Evolutionary conservation across 2,329 filamentous ascomycete species (phyloP).

Genomic region (Fusarium sp.): DNA sequence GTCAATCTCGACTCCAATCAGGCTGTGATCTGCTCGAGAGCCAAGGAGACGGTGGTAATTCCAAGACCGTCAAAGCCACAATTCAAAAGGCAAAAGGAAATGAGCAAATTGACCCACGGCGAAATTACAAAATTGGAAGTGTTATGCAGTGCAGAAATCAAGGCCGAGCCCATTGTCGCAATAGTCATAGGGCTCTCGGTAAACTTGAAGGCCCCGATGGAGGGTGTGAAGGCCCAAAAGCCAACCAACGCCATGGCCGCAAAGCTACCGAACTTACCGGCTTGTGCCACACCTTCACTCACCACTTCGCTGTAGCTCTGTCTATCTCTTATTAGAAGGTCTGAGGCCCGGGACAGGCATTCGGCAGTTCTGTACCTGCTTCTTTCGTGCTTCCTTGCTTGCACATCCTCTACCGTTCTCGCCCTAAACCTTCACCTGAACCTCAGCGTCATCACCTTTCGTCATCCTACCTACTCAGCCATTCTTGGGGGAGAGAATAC

Average conservation of each 20-base stretch:
- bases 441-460: constrained; percentile 7
- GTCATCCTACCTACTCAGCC: constrained; percentile 29
- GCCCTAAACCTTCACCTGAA: not conserved
- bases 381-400: constrained; percentile 27
- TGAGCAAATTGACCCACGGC: constrained; percentile 1
- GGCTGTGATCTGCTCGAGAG: constrained; percentile 12
- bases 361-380: constrained; percentile 34
- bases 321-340: not conserved
- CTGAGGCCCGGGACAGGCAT: constrained; percentile 7
- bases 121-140: not conserved
- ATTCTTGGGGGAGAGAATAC: not conserved
- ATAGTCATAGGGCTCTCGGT: constrained; percentile 12
- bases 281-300: constrained; percentile 16
- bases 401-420: not conserved
- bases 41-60: not conserved
- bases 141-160: not conserved
- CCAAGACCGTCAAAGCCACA: constrained; percentile 16
- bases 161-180: not conserved
- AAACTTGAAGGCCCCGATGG: constrained; percentile 20
- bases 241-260: not conserved
- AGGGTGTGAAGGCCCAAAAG: constrained; percentile 9
- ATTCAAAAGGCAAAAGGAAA: constrained; percentile 10
- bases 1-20: constrained; percentile 1
- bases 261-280: constrained; percentile 7
- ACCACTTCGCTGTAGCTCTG: not conserved